Base-by-base conservation (phyloP, 148 eudicot species). In the Fallopia convolvulus region DNA sequence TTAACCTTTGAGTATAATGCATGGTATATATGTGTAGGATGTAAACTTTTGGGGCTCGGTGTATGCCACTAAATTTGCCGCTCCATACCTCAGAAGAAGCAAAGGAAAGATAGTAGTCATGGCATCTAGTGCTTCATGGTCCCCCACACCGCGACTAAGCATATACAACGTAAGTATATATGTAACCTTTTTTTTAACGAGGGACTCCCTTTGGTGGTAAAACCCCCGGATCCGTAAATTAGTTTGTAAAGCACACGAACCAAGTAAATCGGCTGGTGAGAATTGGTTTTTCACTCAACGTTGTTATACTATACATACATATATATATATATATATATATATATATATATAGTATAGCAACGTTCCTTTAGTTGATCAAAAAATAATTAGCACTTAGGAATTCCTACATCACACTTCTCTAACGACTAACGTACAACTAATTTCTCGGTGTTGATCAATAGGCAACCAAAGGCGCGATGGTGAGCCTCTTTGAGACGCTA, bases 401-500 rank as follows among this genome's bases (percentile, higher is more conserved):
- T 2, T 13, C 56, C 55, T 63, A 32, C 70, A 63, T 14, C 0
- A 23, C 26, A n/a, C 40, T 36, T 36, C 39, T 36, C 39, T 36
- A 36, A 36, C 4, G 1, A 36, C 44, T 13, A 33, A 17, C 0
- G n/a, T n/a, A n/a, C n/a, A n/a, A n/a, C n/a, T n/a, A n/a, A n/a
- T 39, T 44, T 71, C 3, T 40, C 11, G 33, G 33, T 21, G 75
- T 5, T 9, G 7, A 13, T 26, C 30, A 26, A 26, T 15, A 75
- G 77, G 77, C 66, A 20, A 75, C 46, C 70, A 75, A 75, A 75
- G 77, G 60, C 9, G 77, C 77, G 15, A 23, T 50, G 63, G 41
- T 75, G 49, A 30, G 36, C 42, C 79, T 92, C 55, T 92, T 85
- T 14, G 93, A 92, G 75, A 88, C 97, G 2, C n/a, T 92, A 20